Conservation (phyloP, 2,329 filamentous ascomycete species). For the Teratosphaeria nubilosa region DNA sequence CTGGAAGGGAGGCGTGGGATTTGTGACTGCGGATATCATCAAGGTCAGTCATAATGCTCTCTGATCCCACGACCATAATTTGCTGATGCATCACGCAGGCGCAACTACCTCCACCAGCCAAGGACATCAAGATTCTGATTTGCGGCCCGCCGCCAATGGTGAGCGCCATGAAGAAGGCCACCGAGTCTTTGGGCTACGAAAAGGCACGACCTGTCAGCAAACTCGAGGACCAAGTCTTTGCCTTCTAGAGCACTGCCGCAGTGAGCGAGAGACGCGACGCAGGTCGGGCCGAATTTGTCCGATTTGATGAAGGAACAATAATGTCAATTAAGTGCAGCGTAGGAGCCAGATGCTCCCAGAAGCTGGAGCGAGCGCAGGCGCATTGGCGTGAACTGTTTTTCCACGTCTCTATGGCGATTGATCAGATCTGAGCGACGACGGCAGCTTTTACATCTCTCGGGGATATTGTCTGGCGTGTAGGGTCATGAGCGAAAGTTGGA, state of each 20-base stretch:
- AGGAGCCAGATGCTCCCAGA: neutral
- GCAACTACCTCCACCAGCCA: constrained; percentile 69
- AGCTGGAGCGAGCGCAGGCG: neutral
- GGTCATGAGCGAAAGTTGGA: too few species aligned
- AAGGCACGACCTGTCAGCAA: constrained; percentile 95
- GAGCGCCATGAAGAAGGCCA: constrained; percentile 90
- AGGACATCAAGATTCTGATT: constrained; percentile 85
- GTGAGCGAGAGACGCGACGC: neutral
- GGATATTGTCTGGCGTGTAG: too few species aligned
- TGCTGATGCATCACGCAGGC: constrained; percentile 39
- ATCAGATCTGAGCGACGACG: neutral
- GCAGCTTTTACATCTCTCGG: neutral
- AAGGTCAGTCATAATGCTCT: constrained; percentile 41
- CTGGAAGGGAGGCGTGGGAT: constrained; percentile 89
- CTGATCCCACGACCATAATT: neutral
- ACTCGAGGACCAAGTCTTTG: constrained; percentile 95
- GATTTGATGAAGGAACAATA: neutral
- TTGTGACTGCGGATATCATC: constrained; percentile 93
- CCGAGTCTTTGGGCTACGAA: constrained; percentile 77
- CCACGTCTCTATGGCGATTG: neutral
- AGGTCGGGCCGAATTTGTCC: neutral
- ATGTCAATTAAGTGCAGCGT: neutral
- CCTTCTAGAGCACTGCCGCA: constrained; percentile 50
- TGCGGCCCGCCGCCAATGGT: constrained; percentile 97
- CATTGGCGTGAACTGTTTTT: neutral